Percentiles rank a stretch among this genome's conserved stretches.
Evolutionary conservation across 2,329 filamentous ascomycete species (phyloP).

Genomic region (Hypomyces perniciosus): DNA sequence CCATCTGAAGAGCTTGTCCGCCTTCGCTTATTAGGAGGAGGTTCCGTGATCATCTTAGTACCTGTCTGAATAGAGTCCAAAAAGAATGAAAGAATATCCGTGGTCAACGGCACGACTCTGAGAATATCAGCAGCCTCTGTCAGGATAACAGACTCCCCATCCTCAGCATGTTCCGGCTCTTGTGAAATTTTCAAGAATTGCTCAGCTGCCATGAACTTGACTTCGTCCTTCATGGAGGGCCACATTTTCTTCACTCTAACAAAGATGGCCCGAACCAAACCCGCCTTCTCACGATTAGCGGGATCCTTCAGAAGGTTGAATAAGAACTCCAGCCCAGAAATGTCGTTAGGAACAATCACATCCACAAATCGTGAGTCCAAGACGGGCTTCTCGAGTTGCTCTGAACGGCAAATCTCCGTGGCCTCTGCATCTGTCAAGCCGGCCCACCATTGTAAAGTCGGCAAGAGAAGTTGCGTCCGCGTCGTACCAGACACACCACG

Average conservation of each 20-base stretch:
- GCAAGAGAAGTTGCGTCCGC: slow-evolving; percentile 70
- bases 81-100: slow-evolving; percentile 64
- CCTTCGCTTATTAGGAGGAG: slow-evolving; percentile 71
- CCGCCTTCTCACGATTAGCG: slow-evolving; percentile 32
- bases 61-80: slow-evolving; percentile 68
- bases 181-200: slow-evolving; percentile 59
- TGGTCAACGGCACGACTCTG: slow-evolving; percentile 65
- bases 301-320: slow-evolving; percentile 41
- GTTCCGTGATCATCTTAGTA: slow-evolving; percentile 64
- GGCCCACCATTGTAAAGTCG: slow-evolving; percentile 65
- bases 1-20: slow-evolving; percentile 69
- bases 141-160: slow-evolving; percentile 35
- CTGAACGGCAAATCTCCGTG: slow-evolving; percentile 33
- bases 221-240: slow-evolving; percentile 61
- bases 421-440: slow-evolving; percentile 47
- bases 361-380: slow-evolving; percentile 43
- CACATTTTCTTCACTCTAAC: slow-evolving; percentile 65
- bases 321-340: slow-evolving; percentile 45
- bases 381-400: slow-evolving; percentile 35
- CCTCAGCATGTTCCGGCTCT: slow-evolving; percentile 28
- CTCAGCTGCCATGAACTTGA: slow-evolving; percentile 53
- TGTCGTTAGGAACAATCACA: slow-evolving; percentile 49
- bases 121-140: slow-evolving; percentile 66
- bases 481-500: slow-evolving; percentile 64
- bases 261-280: slow-evolving; percentile 62